Percentiles rank a stretch among this genome's conserved stretches.
Evolutionary conservation across 148 eudicot genomes (phyloP).

Genomic region (Fallopia convolvulus): DNA sequence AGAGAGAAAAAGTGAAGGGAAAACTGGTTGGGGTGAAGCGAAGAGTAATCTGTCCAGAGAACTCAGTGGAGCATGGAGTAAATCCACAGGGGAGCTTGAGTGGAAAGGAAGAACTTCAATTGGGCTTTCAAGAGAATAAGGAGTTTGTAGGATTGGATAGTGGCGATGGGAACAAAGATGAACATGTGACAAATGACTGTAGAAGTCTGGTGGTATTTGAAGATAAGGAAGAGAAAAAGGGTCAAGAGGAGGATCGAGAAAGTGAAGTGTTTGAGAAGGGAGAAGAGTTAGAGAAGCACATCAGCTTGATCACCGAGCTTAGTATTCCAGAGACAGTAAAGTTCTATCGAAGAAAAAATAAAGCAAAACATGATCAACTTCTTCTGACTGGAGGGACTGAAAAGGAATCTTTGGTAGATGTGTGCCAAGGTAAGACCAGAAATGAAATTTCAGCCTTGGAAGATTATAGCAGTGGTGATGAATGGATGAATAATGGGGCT

Average conservation of each 20-base stretch:
- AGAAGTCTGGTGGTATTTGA: not conserved
- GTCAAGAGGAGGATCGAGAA: not conserved
- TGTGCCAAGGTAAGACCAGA: not conserved
- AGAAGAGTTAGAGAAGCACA: not conserved
- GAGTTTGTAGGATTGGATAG: not conserved
- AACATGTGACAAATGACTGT: not conserved
- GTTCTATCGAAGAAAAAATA: not conserved
- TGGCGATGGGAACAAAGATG: not conserved
- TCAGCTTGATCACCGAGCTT: not conserved
- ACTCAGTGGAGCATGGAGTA: not conserved
- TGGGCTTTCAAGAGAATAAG: not conserved
- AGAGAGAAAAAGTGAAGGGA: not conserved
- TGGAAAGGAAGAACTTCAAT: not conserved
- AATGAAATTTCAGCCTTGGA: not conserved
- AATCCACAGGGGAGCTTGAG: not conserved
- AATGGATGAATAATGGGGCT: not conserved
- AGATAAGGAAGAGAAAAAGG: not conserved
- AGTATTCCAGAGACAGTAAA: not conserved
- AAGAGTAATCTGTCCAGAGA: not conserved
- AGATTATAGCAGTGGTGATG: slow-evolving; percentile 2
- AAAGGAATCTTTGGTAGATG: not conserved
- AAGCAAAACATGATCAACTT: not conserved
- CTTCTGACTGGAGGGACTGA: not conserved
- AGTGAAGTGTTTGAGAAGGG: not conserved
- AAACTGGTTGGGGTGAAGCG: not conserved